Evolutionary conservation across 768 basidiomycete species (phyloP), one percentile per base, ranked within the genome.

Genomic region (Agrocybe pediades): DNA sequence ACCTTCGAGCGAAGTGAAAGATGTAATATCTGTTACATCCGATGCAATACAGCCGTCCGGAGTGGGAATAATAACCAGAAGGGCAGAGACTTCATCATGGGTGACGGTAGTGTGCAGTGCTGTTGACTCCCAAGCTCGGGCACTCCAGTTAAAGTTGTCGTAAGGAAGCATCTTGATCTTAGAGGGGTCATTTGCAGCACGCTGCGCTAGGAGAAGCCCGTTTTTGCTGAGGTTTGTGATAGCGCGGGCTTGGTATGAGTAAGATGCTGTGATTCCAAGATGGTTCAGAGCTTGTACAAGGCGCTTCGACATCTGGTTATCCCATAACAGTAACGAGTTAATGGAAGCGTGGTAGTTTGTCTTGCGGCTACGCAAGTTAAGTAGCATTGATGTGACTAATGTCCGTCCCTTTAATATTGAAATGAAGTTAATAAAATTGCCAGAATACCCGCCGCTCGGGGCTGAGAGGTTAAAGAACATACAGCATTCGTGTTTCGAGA

Each of bases 101-200:
- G 47, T 45, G 6, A 57, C 21, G 1, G 53, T 45, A 3, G 39
- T 43, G 41, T 63, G 58, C 9, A 50, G 25, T 13, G 60, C 54
- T 0, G 60, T 53, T 0, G 60, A 26, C 40, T 65, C 62, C 41
- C 46, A 57, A 2, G 58, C 51, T 20, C 41, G n/a, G 16, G 54
- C 19, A 11, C 43, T 53, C 64, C 64, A 65, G 45, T 65, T 65
- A 41, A 63, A 63, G 25, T 65, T 65, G 42, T 65, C 62, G 41
- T 65, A 65, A 7, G 58, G 62, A 16, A 65, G 44, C 21, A 65
- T 46, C 16, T 49, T 59, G 17, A 65, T 50, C 20, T 63, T 62
- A 15, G 1, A 2, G 0, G 58, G 41, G 40, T 65, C 55, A 26
- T 60, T 63, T 8, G 62, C 64, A 16, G 41, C 56, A 3, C 15